phyloP scores from a whole-genome alignment of 352 stramenopile genomes.

The Phytophthora litchii region DNA sequence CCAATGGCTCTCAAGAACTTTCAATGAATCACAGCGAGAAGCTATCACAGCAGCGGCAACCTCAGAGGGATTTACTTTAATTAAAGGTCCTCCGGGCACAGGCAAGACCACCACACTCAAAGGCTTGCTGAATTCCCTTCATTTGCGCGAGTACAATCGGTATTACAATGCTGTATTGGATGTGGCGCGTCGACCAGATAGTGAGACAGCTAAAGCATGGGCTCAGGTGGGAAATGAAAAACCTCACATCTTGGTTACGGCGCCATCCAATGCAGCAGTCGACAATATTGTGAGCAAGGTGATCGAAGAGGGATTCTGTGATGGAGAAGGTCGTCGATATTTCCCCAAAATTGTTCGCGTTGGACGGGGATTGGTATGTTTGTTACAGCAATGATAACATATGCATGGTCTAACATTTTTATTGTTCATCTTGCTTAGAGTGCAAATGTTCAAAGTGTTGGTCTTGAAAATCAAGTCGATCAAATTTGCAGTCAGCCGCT shows the following conservation, averaged over 20 bases:
- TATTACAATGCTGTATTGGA: constrained; percentile 92
- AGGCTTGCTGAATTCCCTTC: constrained; percentile 91
- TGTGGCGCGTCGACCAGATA: constrained; percentile 76
- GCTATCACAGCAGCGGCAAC: constrained; percentile 89
- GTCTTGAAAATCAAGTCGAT: constrained; percentile 85
- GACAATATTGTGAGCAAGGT: constrained; percentile 98
- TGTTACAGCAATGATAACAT: background rate
- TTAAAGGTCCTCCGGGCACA: constrained; percentile 90
- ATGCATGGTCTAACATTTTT: constrained; percentile 10
- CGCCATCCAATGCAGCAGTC: constrained; percentile 95
- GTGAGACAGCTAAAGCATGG: constrained; percentile 85
- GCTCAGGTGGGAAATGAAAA: constrained; percentile 88
- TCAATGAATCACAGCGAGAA: constrained; percentile 91
- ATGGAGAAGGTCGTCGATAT: constrained; percentile 93
- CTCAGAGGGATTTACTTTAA: constrained; percentile 91
- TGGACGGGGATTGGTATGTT: constrained; percentile 78
- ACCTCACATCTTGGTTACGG: constrained; percentile 93
- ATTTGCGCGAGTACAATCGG: constrained; percentile 92
- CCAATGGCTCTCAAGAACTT: constrained; percentile 75
- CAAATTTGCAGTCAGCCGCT: constrained; percentile 78
- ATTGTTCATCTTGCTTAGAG: constrained; percentile 44
- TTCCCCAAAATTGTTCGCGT: constrained; percentile 96
- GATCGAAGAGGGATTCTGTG: constrained; percentile 95
- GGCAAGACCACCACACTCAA: constrained; percentile 94
- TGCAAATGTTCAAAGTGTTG: constrained; percentile 77